These are phyloP conservation scores for Candida nitratophila DNA, from an alignment of 805 yeast genomes.

Conservation along the genomic window DNA sequence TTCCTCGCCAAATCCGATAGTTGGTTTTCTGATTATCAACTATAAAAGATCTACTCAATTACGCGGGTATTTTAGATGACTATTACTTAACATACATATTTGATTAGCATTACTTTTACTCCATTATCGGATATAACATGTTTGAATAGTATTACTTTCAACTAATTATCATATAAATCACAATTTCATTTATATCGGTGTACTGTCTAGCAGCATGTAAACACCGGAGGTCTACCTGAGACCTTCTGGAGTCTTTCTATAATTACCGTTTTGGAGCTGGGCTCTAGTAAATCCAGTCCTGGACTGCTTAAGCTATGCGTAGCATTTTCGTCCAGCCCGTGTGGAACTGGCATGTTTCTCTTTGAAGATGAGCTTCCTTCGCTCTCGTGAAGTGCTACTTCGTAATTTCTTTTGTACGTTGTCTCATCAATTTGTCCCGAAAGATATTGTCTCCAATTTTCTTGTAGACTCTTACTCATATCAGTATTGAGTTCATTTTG, in stretches of 20 bases:
- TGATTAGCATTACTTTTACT: too few relatives aligned
- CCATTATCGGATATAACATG: too few relatives aligned
- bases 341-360: too few relatives aligned
- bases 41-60: not conserved
- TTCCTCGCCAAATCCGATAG: not conserved
- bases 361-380: not conserved
- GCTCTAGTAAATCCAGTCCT: slow-evolving; percentile 7
- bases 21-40: not conserved
- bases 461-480: slow-evolving; percentile 13
- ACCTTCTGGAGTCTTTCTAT: slow-evolving; percentile 55
- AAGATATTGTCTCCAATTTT: slow-evolving; percentile 23
- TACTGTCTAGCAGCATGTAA: slow-evolving; percentile 52
- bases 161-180: too few relatives aligned
- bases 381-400: not conserved
- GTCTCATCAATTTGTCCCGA: slow-evolving; percentile 24
- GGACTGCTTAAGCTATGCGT: not conserved
- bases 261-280: slow-evolving; percentile 39
- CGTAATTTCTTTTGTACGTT: slow-evolving; percentile 9
- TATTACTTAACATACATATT: too few relatives aligned
- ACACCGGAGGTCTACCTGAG: slow-evolving; percentile 51
- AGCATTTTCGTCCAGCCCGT: too few relatives aligned
- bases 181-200: too few relatives aligned
- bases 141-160: too few relatives aligned
- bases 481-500: not conserved
- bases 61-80: too few relatives aligned